Percentiles rank a stretch among this genome's conserved stretches.
Evolutionary conservation across 2,329 filamentous ascomycete genomes (phyloP).

Genomic region (Alternaria solani): DNA sequence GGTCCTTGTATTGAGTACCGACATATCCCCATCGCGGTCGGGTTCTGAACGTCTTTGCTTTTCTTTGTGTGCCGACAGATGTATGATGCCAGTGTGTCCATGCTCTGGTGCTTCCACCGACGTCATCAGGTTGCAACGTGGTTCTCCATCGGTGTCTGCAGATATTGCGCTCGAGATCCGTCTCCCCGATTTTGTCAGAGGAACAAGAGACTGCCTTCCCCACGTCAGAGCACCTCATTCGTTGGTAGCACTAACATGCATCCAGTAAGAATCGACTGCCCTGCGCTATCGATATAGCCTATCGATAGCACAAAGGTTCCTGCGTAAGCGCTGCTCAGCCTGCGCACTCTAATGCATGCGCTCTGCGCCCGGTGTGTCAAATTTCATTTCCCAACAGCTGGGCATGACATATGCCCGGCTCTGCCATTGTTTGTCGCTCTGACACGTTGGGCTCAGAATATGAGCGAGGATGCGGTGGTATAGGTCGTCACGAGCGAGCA

Average conservation of each 20-base stretch:
- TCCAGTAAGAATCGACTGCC: constrained; percentile 2
- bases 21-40: not conserved
- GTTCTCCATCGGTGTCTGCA: not conserved
- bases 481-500: constrained; percentile 1
- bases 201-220: not conserved
- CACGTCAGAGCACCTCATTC: not conserved
- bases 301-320: constrained; percentile 23
- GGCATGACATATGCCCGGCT: constrained; percentile 1
- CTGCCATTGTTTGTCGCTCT: not conserved
- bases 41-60: constrained; percentile 5
- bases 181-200: constrained; percentile 4
- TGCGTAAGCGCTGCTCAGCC: constrained; percentile 28
- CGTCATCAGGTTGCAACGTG: constrained; percentile 3
- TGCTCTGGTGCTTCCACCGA: not conserved
- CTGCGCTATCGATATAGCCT: constrained; percentile 17
- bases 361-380: constrained; percentile 2
- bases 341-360: constrained; percentile 5
- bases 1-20: not conserved
- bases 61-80: not conserved
- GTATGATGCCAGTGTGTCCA: not conserved
- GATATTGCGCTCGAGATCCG: constrained; percentile 7
- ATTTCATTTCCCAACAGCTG: constrained; percentile 5
- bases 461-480: not conserved
- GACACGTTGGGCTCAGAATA: not conserved
- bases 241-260: not conserved